A percentile compares a stretch with the other conserved stretches of the same genome.
phyloP scores from a whole-genome alignment of 768 basidiomycete species.

The Tephrocybe sp. region DNA sequence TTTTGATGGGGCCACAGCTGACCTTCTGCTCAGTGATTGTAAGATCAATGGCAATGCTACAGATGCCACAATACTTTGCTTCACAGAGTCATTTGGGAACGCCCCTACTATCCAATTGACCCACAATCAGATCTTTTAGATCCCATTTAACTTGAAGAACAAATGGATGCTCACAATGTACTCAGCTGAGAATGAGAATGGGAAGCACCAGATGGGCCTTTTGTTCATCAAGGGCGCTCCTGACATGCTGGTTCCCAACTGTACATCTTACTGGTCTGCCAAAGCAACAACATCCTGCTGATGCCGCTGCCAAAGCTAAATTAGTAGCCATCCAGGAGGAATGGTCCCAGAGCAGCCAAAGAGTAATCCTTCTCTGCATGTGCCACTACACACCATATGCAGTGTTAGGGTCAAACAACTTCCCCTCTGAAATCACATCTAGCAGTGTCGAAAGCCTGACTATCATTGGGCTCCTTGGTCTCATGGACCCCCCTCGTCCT shows the following conservation, averaged over 20 bases:
- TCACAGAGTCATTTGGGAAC: conserved; percentile 28
- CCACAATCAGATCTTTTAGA: conserved; percentile 31
- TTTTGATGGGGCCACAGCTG: conserved; percentile 35
- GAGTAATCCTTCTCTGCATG: conserved; percentile 49
- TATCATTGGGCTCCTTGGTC: conserved; percentile 52
- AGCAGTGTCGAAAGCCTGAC: conserved; percentile 37
- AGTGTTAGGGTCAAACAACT: conserved; percentile 20
- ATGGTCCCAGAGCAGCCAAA: conserved; percentile 51
- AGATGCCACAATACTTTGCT: conserved; percentile 54
- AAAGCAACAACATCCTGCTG: conserved; percentile 23
- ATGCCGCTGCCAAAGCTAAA: conserved; percentile 17
- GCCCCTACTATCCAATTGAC: conserved; percentile 20
- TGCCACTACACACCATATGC: conserved; percentile 24
- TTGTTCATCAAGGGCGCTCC: conserved; percentile 64
- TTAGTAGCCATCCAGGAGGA: conserved; percentile 31
- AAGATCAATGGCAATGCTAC: conserved; percentile 47
- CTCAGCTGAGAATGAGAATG: no score
- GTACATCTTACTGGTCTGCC: conserved; percentile 24
- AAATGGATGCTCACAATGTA: conserved; percentile 57
- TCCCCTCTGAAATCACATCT: conserved; percentile 37
- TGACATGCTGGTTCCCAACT: conserved; percentile 47
- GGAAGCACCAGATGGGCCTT: no score
- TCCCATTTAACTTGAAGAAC: conserved; percentile 49
- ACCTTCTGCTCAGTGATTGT: conserved; percentile 29
- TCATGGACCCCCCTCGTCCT: conserved; percentile 55